A percentile compares a stretch with the other conserved stretches of the same genome.
Conservation (phyloP, 2,329 filamentous ascomycete species). For the Penicillium sp. region DNA sequence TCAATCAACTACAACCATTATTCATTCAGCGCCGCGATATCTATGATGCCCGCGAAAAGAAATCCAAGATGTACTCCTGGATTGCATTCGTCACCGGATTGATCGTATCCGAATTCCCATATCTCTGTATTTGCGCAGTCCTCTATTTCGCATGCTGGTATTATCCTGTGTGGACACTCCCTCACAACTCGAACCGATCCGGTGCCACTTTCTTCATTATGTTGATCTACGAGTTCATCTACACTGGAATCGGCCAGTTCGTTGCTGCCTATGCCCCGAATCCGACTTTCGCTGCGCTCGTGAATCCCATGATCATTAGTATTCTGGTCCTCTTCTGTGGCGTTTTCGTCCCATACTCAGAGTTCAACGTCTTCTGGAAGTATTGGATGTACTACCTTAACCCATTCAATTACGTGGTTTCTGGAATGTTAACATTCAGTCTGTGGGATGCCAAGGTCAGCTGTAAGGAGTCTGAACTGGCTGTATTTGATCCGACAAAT, state of each 20-base stretch:
- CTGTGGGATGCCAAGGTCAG: constrained; percentile 3
- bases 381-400: constrained; percentile 12
- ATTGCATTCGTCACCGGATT: constrained; percentile 70
- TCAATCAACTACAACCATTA: constrained; percentile 60
- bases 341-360: constrained; percentile 4
- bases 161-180: constrained; percentile 51
- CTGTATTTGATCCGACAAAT: constrained; percentile 4
- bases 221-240: constrained; percentile 12
- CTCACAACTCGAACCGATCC: constrained; percentile 46
- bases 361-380: constrained; percentile 10
- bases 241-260: constrained; percentile 11
- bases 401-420: constrained; percentile 9
- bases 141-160: constrained; percentile 76
- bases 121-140: constrained; percentile 61
- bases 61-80: constrained; percentile 73
- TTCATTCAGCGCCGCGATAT: constrained; percentile 69
- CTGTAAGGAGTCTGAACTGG: constrained; percentile 6
- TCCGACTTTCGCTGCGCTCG: constrained; percentile 7
- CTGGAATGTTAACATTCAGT: constrained; percentile 5
- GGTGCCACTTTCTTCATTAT: constrained; percentile 9
- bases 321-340: constrained; percentile 9
- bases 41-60: constrained; percentile 67
- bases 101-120: constrained; percentile 68
- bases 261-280: constrained; percentile 12
- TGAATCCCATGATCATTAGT: constrained; percentile 7